A percentile compares a stretch with the other conserved stretches of the same genome.
Conservation (phyloP, 106 monocot species). For the Posidonia australis region DNA sequence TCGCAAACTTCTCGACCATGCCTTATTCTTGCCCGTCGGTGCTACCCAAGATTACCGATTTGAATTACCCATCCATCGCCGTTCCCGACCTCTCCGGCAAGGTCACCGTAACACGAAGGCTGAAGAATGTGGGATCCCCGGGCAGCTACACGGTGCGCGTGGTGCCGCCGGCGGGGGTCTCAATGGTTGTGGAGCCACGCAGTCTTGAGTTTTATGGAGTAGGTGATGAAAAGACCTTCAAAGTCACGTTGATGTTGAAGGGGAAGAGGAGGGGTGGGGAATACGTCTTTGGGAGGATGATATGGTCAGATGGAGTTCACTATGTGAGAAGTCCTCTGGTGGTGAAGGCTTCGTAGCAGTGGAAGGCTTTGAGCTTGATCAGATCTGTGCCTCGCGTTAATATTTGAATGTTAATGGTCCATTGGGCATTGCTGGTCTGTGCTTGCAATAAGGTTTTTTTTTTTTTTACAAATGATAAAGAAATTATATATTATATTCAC, state of each 20-base stretch:
- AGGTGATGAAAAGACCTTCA: slow-evolving; percentile 43
- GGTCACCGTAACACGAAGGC: slow-evolving; percentile 17
- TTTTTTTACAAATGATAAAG: no score
- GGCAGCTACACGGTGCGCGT: slow-evolving; percentile 30
- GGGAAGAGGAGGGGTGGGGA: not conserved
- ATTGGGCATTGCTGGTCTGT: no score
- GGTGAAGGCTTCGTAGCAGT: not conserved
- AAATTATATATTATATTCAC: no score
- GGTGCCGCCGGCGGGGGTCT: slow-evolving; percentile 21
- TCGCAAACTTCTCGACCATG: slow-evolving; percentile 11
- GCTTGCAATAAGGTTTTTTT: no score
- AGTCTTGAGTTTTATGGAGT: slow-evolving; percentile 15
- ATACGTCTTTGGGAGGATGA: slow-evolving; percentile 9
- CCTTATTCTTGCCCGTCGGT: slow-evolving; percentile 1
- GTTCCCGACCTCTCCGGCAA: slow-evolving; percentile 7
- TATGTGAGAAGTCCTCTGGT: slow-evolving; percentile 11
- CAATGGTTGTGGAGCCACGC: slow-evolving; percentile 28
- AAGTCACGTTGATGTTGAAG: slow-evolving; percentile 15
- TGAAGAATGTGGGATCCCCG: slow-evolving; percentile 61
- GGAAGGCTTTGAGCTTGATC: not conserved
- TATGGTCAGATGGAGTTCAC: slow-evolving; percentile 17
- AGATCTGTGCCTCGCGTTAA: no score
- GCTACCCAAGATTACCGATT: not conserved
- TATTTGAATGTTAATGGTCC: no score
- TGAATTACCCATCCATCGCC: slow-evolving; percentile 21